Evolutionary conservation across 129 eudicot species (phyloP).

Genomic region (Rutidosis leptorrhynchoides): DNA sequence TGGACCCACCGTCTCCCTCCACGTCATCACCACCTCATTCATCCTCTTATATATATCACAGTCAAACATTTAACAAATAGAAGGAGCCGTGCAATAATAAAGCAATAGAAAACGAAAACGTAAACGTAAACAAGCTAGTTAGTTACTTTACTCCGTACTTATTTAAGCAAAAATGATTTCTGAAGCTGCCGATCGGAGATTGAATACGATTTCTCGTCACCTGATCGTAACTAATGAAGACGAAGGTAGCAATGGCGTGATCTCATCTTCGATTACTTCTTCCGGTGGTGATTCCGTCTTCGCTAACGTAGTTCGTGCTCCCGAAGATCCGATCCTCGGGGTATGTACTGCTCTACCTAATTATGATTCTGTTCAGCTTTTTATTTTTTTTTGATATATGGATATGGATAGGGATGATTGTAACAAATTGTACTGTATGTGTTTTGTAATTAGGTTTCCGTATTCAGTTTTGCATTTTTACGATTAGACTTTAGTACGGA

Average conservation of each 20-base stretch:
- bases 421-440: neutral
- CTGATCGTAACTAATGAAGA: constrained; percentile 26
- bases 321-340: constrained; percentile 99
- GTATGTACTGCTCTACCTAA: constrained; percentile 46
- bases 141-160: no score
- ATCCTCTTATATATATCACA: neutral
- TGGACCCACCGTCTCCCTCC: neutral
- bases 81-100: neutral
- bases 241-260: neutral
- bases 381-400: neutral
- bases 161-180: constrained; percentile 29
- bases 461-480: no score
- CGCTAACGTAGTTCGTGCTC: constrained; percentile 65
- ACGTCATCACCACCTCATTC: neutral
- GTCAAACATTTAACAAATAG: neutral
- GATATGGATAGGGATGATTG: neutral
- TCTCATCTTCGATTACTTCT: constrained; percentile 52
- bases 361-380: neutral
- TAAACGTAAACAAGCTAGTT: neutral
- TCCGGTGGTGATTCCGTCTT: constrained; percentile 47
- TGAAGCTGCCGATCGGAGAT: constrained; percentile 59
- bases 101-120: neutral
- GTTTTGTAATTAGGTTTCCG: neutral
- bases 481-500: neutral
- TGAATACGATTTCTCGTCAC: constrained; percentile 57